A percentile compares a stretch with the other conserved stretches of the same genome.
These are phyloP conservation scores for Dictyostelium capitatum DNA, from an alignment of 78 protist species.

Conservation along the genomic window DNA sequence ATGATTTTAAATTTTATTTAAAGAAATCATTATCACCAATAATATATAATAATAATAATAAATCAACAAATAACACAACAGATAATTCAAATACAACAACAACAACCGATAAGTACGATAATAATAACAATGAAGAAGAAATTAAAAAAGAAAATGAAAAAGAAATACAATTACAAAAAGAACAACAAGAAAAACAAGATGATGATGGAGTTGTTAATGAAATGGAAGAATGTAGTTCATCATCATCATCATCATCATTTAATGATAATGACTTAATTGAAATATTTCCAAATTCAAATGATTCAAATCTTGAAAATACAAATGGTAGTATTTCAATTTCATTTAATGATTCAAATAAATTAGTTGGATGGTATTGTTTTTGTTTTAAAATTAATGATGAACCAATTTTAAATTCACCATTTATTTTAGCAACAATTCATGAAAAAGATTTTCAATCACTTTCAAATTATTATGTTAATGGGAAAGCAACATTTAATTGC, in stretches of 20 bases:
- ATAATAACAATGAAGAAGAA: background rate
- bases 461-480: background rate
- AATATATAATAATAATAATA: background rate
- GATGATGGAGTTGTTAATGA: background rate
- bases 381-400: background rate
- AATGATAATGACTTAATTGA: constrained; percentile 13
- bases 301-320: background rate
- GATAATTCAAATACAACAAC: background rate
- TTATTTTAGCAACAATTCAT: constrained; percentile 18
- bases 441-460: constrained; percentile 39
- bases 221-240: background rate
- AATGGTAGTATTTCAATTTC: constrained; percentile 1
- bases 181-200: background rate
- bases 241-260: background rate
- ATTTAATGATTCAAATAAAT: background rate
- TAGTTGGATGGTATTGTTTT: constrained; percentile 49
- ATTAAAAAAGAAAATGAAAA: background rate
- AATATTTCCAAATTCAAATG: background rate
- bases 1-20: constrained; percentile 23
- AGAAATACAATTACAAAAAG: background rate
- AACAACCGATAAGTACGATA: background rate
- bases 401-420: constrained; percentile 45
- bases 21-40: constrained; percentile 41
- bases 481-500: constrained; percentile 41
- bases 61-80: background rate